Base-by-base conservation (phyloP, 352 stramenopile species). In the Pythium biforme region DNA sequence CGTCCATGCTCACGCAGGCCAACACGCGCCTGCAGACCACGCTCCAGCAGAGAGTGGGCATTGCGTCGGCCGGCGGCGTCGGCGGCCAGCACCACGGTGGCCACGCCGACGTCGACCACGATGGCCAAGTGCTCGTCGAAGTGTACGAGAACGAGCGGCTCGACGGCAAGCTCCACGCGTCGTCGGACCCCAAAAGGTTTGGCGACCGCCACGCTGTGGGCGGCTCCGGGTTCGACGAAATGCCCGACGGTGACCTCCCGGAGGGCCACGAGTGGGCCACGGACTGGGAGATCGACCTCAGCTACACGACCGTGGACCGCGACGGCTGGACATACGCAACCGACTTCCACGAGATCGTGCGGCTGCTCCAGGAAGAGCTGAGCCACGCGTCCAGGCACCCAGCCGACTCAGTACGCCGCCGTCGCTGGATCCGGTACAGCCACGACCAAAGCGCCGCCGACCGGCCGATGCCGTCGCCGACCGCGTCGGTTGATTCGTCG, bases 71-170 rank as follows among this genome's bases (percentile, higher is more conserved):
- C 40, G 51, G 15, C 29, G 41, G 17, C 40, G 46, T 54, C 48
- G 62, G 40, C 45, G 51, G 50, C 34, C 68, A 63, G 31, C 7
- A 68, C 34, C 54, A 55, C 25, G 39, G 65, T 23, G 67, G 76
- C 29, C 69, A 70, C 64, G 76, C 75, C 48, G 79, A 89, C 29
- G 51, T 88, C 4, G 83, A 90, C 61, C 79, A 78, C 29, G 82
- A 93, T 41, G 80, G 79, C 1, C 81, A 95, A 65, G 59, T 80
- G n/a, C 39, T 90, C 10, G 78, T 87, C 23, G 82, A 94, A 53
- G 79, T 93, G n/a, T 95, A 87, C 57, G 86, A 95, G 63, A 91
- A 95, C 64, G 84, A 95, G 50, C 83, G 86, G 3, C 69, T 94
- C 25, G 85, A 94, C 56, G 86, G 85, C 9, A 85, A 86, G n/a